Evolutionary conservation across 2,329 filamentous ascomycete species (phyloP).

Genomic region (Sporothrix variecibatus): DNA sequence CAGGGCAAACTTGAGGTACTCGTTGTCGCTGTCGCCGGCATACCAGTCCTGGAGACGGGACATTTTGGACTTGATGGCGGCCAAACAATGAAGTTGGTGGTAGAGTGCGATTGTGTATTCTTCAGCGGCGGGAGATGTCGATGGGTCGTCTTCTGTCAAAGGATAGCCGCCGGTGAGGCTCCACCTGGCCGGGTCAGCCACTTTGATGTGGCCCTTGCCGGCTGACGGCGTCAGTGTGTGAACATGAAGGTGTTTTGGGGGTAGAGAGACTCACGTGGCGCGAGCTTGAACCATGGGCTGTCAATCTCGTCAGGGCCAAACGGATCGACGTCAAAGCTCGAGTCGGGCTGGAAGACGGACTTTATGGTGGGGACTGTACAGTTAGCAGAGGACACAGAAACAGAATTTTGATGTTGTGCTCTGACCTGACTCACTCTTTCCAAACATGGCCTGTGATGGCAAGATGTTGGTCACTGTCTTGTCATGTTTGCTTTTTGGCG

Average conservation of each 20-base stretch:
- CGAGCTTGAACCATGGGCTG: slow-evolving; percentile 27
- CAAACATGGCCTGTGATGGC: slow-evolving; percentile 24
- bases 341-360: slow-evolving; percentile 28
- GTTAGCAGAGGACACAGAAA: not conserved
- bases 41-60: slow-evolving; percentile 30
- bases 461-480: slow-evolving; percentile 15
- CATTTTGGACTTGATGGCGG: slow-evolving; percentile 32
- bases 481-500: not conserved
- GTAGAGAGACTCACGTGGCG: slow-evolving; percentile 25
- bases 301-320: slow-evolving; percentile 29
- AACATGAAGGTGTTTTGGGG: not conserved
- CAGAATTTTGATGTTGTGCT: not conserved
- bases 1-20: slow-evolving; percentile 31
- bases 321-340: slow-evolving; percentile 29
- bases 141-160: slow-evolving; percentile 10
- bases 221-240: slow-evolving; percentile 8
- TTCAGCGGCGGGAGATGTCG: slow-evolving; percentile 17
- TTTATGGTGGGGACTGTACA: slow-evolving; percentile 26
- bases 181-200: slow-evolving; percentile 27
- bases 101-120: slow-evolving; percentile 32
- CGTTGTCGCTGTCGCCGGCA: slow-evolving; percentile 29
- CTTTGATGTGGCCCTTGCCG: slow-evolving; percentile 31
- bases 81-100: slow-evolving; percentile 32
- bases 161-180: slow-evolving; percentile 29
- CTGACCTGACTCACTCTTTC: slow-evolving; percentile 21